Evolutionary conservation across 805 yeast species (phyloP).

Genomic region (Ogataea degrootiae): DNA sequence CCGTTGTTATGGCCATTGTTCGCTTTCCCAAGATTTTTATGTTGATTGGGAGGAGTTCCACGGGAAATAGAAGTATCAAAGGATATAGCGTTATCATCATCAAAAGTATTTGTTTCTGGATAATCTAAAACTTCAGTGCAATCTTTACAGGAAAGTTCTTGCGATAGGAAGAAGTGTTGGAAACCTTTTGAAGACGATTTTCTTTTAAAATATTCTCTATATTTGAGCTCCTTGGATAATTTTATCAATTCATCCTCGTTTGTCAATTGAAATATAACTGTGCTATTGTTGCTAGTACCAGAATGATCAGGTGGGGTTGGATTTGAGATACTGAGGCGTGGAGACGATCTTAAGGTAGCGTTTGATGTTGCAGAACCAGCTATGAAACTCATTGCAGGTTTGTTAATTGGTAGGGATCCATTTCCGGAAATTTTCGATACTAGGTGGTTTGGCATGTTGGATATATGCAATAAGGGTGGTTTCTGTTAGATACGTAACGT

Average conservation of each 20-base stretch:
- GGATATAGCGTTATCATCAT: slow-evolving; percentile 1
- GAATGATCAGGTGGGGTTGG: no score
- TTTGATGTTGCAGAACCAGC: no score
- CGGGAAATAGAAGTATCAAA: slow-evolving; percentile 4
- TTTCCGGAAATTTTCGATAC: no score
- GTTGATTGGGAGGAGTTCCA: neutral
- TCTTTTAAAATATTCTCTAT: slow-evolving; percentile 45
- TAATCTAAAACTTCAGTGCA: slow-evolving; percentile 1
- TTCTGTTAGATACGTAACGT: no score
- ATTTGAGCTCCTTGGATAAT: slow-evolving; percentile 48
- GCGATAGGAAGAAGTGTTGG: slow-evolving; percentile 57
- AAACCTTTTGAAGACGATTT: slow-evolving; percentile 42
- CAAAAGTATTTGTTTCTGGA: neutral
- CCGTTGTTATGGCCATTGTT: neutral
- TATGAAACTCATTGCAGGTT: no score
- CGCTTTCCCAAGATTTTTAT: neutral
- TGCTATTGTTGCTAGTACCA: neutral
- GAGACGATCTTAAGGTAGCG: no score
- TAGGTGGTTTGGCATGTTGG: no score
- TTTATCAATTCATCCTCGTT: slow-evolving; percentile 35
- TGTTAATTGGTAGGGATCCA: no score
- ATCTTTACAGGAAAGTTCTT: slow-evolving; percentile 42
- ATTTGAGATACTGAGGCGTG: no score
- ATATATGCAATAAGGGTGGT: no score
- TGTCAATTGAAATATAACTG: neutral